phyloP scores from a whole-genome alignment of 768 basidiomycete species.

The Butyriboletus loyo region DNA sequence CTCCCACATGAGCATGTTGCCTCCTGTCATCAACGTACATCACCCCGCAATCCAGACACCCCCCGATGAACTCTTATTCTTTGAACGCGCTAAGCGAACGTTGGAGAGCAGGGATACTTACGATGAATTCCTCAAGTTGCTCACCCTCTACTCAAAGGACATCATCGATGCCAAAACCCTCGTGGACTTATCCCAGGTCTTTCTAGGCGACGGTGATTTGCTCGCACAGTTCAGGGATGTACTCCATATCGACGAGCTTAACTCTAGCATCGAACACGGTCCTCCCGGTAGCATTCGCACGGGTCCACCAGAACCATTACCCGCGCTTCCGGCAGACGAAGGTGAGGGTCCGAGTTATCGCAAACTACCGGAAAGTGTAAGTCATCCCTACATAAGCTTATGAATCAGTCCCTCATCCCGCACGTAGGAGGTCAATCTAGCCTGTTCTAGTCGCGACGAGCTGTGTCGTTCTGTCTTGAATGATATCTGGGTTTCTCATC shows the following conservation, averaged over 20 bases:
- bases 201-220: slow-evolving; percentile 80
- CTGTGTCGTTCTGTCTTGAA: slow-evolving; percentile 95
- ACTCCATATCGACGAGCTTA: slow-evolving; percentile 72
- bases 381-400: slow-evolving; percentile 31
- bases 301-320: slow-evolving; percentile 70
- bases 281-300: slow-evolving; percentile 78
- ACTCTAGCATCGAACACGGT: slow-evolving; percentile 59
- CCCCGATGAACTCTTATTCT: slow-evolving; percentile 85
- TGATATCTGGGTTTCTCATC: slow-evolving; percentile 97
- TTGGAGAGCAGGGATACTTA: slow-evolving; percentile 74
- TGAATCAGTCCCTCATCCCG: neutral
- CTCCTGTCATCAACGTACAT: slow-evolving; percentile 21
- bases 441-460: slow-evolving; percentile 92
- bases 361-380: slow-evolving; percentile 79
- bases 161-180: slow-evolving; percentile 85
- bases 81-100: slow-evolving; percentile 85
- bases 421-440: slow-evolving; percentile 76
- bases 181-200: slow-evolving; percentile 73
- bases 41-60: slow-evolving; percentile 36
- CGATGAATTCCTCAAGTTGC: slow-evolving; percentile 92
- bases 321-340: slow-evolving; percentile 77
- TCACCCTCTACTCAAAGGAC: slow-evolving; percentile 87
- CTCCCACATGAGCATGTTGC: slow-evolving; percentile 28
- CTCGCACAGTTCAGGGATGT: slow-evolving; percentile 83
- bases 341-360: slow-evolving; percentile 94